Evolutionary conservation across 2,329 filamentous ascomycete species (phyloP), one percentile per base, ranked within the genome.

Genomic region (Fusarium sp.): DNA sequence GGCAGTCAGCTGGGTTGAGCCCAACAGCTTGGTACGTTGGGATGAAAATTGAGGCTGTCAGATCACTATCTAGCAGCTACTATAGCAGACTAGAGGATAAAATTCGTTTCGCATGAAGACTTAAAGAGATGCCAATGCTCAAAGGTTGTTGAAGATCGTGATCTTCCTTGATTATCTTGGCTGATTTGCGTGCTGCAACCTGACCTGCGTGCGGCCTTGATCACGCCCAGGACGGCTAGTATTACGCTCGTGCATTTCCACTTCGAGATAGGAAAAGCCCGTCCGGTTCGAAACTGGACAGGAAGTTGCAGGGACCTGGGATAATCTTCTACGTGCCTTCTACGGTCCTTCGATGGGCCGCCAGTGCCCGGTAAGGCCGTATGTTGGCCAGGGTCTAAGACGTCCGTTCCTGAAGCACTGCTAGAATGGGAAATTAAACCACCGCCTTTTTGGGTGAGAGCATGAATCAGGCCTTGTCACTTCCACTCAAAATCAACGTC

Each of bases 381-480:
- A 70, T 48, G 63, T 46, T 30, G 53, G 56, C 70, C 59, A 72
- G 71, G 73, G 63, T 55, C 57, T 51, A 49, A 56, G 45, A 65
- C 55, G 47, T 65, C 56, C 30, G 55, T 71, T 71, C 65, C 65
- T 67, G 47, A 57, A 67, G 49, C 60, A 63, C 62, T 60, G 70
- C 71, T 72, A 52, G 30, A 58, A 70, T 58, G 71, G 73, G 73
- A 75, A 75, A 75, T 75, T 75, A 57, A 52, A 75, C 65, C 58
- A 65, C 54, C 61, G 61, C 47, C 40, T 51, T 66, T 49, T 60
- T 67, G 59, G 51, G 58, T 30, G 40, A 42, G 51, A 61, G 65
- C 60, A 70, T 68, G 57, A 73, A 66, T 70, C 61, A 70, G 61
- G 55, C 67, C 63, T 51, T 63, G 61, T 69, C 67, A 22, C 54